Base-by-base conservation (phyloP, 139 green algal genomes). In the Penium margaritaceum region DNA sequence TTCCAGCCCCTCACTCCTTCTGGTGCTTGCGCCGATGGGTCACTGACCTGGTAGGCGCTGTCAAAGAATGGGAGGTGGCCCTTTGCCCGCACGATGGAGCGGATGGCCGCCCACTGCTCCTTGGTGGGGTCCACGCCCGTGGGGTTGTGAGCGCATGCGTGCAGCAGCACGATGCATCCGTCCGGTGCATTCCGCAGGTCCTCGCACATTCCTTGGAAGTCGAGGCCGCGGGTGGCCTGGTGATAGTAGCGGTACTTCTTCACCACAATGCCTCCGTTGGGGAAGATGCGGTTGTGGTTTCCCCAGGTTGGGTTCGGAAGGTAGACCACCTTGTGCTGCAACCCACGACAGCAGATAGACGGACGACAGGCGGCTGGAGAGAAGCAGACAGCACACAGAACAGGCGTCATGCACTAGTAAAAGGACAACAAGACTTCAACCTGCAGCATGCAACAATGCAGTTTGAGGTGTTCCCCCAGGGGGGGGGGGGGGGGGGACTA, bases 61-160 rank as follows among this genome's bases (percentile, higher is more conserved):
- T 96, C 91, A 67, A 96, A 95, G 79, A 95, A 91, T 33, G 91
- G 82, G 72, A 95, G 90, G 74, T 91, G 88, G 35, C 78, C 38
- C 77, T 88, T 89, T 60, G 90, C 81, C 57, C 78, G 69, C 61
- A 95, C 89, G 17, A 90, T 29, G 53, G 84, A 72, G 46, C 54
- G 79, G 30, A 96, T 87, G 14, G 68, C 67, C 3, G 67, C 46
- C 90, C 90, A 96, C 76, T 96, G 90, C 79, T 92, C 86, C 1
- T 68, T 37, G 0, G 87, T 94, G 73, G 91, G 91, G 88, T 96
- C 91, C 70, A 96, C 91, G 5, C 90, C 87, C 21, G 90, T 96
- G 58, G 91, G 91, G 85, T 96, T 96, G 86, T 96, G 91, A 2
- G 91, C 91, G 65, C 90, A 95, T 12, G 88, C 91, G 63, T 96